phyloP scores from a whole-genome alignment of 176 grass and related monocot species.

The Metroxylon sagu region DNA sequence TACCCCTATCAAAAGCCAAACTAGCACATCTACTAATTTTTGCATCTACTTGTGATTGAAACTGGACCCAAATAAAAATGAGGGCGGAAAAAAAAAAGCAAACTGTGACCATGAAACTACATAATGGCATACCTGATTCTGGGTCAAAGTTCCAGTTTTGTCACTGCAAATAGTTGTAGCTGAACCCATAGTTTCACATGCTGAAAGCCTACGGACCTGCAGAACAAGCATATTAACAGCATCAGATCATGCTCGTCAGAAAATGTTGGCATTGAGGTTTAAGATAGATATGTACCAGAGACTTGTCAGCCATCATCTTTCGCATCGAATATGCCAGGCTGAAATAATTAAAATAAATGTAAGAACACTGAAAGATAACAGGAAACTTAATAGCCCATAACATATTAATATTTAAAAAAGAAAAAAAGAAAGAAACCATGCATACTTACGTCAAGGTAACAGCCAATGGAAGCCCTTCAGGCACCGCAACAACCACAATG shows the following conservation, averaged over 20 bases:
- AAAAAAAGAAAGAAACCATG: too few species aligned
- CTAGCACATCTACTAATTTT: too few species aligned
- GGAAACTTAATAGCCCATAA: slow-evolving; percentile 8
- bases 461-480: slow-evolving; percentile 92
- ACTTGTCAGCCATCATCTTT: slow-evolving; percentile 96
- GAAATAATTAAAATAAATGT: slow-evolving; percentile 8
- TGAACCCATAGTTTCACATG: slow-evolving; percentile 97
- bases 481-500: slow-evolving; percentile 88
- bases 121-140: slow-evolving; percentile 56
- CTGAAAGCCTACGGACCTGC: slow-evolving; percentile 86
- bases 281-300: slow-evolving; percentile 39
- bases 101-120: slow-evolving; percentile 7
- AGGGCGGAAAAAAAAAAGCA: neutral
- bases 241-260: slow-evolving; percentile 2
- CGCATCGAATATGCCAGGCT: slow-evolving; percentile 92
- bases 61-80: neutral
- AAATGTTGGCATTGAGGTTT: neutral
- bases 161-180: slow-evolving; percentile 99
- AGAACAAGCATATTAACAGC: slow-evolving; percentile 13
- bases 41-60: too few species aligned
- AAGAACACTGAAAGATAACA: neutral
- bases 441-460: slow-evolving; percentile 82
- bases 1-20: too few species aligned
- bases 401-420: neutral
- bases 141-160: slow-evolving; percentile 88